phyloP scores from a whole-genome alignment of 805 yeast species.

The Tetrapisispora nanseiensis region DNA sequence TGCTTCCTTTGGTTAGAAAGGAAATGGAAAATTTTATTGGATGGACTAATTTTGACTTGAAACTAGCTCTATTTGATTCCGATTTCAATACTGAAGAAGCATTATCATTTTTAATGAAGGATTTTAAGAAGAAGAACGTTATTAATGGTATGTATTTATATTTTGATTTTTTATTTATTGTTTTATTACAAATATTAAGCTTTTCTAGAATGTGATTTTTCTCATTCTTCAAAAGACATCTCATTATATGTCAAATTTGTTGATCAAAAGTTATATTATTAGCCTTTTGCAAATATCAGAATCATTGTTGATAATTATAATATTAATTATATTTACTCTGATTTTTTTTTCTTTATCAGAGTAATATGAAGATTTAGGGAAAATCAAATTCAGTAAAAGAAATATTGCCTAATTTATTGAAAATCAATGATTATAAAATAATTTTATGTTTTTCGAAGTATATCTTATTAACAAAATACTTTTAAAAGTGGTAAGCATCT shows the following conservation, averaged over 20 bases:
- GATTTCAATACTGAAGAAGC: constrained; percentile 41
- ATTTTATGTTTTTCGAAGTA: too few relatives aligned
- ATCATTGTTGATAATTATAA: neutral
- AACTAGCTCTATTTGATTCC: constrained; percentile 43
- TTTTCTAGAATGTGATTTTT: constrained; percentile 5
- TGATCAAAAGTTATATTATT: too few relatives aligned
- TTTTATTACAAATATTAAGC: neutral
- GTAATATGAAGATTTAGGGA: neutral
- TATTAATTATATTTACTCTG: neutral
- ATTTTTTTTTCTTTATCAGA: too few relatives aligned
- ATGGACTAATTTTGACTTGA: constrained; percentile 35
- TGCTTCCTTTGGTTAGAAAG: constrained; percentile 37
- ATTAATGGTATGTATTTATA: constrained; percentile 38
- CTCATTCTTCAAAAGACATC: constrained; percentile 4
- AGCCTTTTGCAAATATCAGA: too few relatives aligned
- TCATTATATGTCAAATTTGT: neutral
- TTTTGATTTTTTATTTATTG: constrained; percentile 12
- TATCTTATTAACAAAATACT: neutral
- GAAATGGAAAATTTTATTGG: constrained; percentile 35
- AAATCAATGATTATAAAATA: too few relatives aligned
- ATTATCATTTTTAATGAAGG: constrained; percentile 30
- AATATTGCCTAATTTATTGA: neutral
- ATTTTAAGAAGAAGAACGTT: constrained; percentile 25
- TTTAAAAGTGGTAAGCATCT: neutral
- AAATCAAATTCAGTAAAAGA: neutral